Evolutionary conservation across 371 early-diverging fungal genomes (phyloP).

Genomic region (Sporodiniella umbellata): DNA sequence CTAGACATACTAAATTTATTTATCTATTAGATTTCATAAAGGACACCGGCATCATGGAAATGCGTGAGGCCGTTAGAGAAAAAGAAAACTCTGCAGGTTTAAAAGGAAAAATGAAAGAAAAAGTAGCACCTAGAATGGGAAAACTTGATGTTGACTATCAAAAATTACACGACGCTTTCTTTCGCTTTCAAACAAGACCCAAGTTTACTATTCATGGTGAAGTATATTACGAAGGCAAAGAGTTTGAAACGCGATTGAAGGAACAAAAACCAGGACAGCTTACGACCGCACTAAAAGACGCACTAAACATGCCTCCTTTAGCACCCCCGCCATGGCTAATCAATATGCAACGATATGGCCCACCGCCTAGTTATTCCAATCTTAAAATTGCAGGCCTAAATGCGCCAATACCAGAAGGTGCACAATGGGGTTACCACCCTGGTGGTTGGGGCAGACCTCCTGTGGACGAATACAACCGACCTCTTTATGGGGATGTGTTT

Average conservation of each 20-base stretch:
- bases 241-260: constrained; percentile 88
- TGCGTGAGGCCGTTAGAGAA: constrained; percentile 87
- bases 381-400: constrained; percentile 95
- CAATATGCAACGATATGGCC: constrained; percentile 98
- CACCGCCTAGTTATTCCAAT: constrained; percentile 94
- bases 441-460: constrained; percentile 99
- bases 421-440: constrained; percentile 98
- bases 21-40: constrained; percentile 90
- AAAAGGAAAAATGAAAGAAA: constrained; percentile 86
- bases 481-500: constrained; percentile 97
- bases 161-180: constrained; percentile 96
- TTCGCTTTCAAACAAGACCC: constrained; percentile 90
- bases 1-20: too few relatives aligned
- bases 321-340: constrained; percentile 99
- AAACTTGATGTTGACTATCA: constrained; percentile 95
- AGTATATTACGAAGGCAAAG: constrained; percentile 97
- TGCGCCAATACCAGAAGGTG: constrained; percentile 96
- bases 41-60: constrained; percentile 96
- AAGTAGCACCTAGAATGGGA: constrained; percentile 94
- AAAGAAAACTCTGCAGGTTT: constrained; percentile 76
- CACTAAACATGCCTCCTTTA: constrained; percentile 87
- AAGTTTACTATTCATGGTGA: constrained; percentile 86
- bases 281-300: constrained; percentile 82
- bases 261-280: constrained; percentile 89
- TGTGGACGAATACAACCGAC: constrained; percentile 92